Evolutionary conservation across 495 filamentous ascomycete genomes (phyloP), one percentile per base, ranked within the genome.

Genomic region (Penicillium mononematosum): DNA sequence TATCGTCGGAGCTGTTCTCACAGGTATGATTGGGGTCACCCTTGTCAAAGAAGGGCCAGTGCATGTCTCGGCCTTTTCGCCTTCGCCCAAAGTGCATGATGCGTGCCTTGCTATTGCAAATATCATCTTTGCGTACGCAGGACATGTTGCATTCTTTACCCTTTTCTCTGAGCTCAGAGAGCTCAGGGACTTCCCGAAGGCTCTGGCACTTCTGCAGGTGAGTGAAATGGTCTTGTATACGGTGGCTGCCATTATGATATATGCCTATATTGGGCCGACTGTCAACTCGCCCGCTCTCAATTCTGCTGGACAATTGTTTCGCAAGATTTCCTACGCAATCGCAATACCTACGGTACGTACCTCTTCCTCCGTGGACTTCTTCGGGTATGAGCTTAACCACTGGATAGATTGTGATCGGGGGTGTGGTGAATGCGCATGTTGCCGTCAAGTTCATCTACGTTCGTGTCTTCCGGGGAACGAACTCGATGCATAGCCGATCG

Each of bases 141-240:
- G 86, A 51, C 77, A 88, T 77, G 73, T 87, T 62, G 79, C 85
- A 64, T 84, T 88, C 66, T 87, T 90, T 73, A 80, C 75, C 44
- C 84, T 91, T 64, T 86, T 87, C 65, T 82, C 83, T 45, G 88
- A 91, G 66, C 81, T 90, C 73, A 79, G 82, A 60, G 79, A 81
- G 0, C 83, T 85, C 2, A 61, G 66, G n/a, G 80, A 86, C 59
- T 88, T 79, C 56, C 73, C 74, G n/a, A 86, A 85, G 68, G 77
- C 87, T 3, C 79, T 89, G 42, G 74, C 74, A 34, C 56, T 81
- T 24, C 80, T 88, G 5, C 84, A 87, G 32, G 45, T 78, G 43
- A 79, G 79, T 36, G 85, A 88, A 61, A 85, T 83, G 41, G 56
- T 81, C 57, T 76, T 90, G 39, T 91, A 92, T 67, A 84, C 83